Percentiles rank a stretch among this genome's conserved stretches.
These are phyloP conservation scores for Nakazawaea ernobii DNA, from an alignment of 805 yeast species.

Conservation along the genomic window DNA sequence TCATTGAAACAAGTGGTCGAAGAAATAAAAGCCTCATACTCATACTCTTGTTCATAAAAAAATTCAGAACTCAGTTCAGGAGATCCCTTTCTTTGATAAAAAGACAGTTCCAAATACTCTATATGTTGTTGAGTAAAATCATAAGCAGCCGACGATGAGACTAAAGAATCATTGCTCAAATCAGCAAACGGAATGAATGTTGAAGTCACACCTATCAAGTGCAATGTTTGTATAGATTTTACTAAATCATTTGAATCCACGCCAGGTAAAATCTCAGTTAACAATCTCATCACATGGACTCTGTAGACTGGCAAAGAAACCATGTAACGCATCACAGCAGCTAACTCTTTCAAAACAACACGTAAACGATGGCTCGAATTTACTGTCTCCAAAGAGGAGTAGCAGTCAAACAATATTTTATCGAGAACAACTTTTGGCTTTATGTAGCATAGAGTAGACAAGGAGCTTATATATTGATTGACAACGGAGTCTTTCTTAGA, in stretches of 20 bases:
- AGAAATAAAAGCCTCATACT: conserved; percentile 57
- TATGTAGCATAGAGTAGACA: conserved; percentile 61
- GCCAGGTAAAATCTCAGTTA: conserved; percentile 69
- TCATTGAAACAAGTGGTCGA: conserved; percentile 68
- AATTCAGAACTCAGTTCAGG: conserved; percentile 24
- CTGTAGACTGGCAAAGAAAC: conserved; percentile 58
- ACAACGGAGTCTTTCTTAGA: conserved; percentile 57
- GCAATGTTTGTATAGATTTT: conserved; percentile 63
- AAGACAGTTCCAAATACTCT: conserved; percentile 41
- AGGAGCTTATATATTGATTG: conserved; percentile 50
- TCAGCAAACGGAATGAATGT: conserved; percentile 69
- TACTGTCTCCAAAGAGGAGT: conserved; percentile 60
- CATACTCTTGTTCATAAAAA: conserved; percentile 36
- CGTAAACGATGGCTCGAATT: conserved; percentile 75
- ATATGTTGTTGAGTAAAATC: conserved; percentile 67
- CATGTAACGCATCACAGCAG: conserved; percentile 62
- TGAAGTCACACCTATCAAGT: conserved; percentile 64
- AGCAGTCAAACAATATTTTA: conserved; percentile 60
- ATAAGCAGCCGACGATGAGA: conserved; percentile 30
- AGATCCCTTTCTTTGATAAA: conserved; percentile 23
- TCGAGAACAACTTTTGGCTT: conserved; percentile 51
- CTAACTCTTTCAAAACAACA: conserved; percentile 64
- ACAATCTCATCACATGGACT: conserved; percentile 71
- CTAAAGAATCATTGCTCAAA: conserved; percentile 40
- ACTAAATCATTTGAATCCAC: conserved; percentile 83